A percentile compares a stretch with the other conserved stretches of the same genome.
These are phyloP conservation scores for Citrus glauca DNA, from an alignment of 345 rosid species.

Conservation along the genomic window DNA sequence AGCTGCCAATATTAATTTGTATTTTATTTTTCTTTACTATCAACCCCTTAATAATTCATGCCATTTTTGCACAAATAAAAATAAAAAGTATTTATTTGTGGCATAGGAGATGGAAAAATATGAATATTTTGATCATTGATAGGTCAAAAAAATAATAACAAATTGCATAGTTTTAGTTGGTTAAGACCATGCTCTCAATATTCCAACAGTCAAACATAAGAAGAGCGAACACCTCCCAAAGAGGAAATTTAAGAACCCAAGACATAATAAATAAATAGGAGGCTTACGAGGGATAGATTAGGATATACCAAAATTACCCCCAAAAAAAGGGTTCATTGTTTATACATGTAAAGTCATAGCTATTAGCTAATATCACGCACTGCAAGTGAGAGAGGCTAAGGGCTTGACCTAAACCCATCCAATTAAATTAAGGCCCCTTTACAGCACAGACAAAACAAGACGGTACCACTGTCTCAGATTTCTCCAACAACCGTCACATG, in stretches of 20 bases:
- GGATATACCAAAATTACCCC: not conserved
- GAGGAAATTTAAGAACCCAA: not conserved
- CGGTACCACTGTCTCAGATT: not conserved
- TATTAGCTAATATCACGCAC: constrained; percentile 16
- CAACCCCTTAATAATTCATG: not conserved
- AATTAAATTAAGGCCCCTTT: not conserved
- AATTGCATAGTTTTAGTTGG: not conserved
- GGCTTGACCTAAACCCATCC: not conserved
- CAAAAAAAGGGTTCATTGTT: not conserved
- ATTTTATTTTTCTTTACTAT: no score
- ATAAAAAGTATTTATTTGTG: not conserved
- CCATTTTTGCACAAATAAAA: not conserved
- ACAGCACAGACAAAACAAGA: not conserved
- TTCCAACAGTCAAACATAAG: constrained; percentile 9
- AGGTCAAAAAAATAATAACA: not conserved
- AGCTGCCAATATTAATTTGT: no score
- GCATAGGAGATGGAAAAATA: not conserved
- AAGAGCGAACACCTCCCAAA: not conserved
- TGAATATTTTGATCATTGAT: not conserved
- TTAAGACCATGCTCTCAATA: not conserved
- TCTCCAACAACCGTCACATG: constrained; percentile 13
- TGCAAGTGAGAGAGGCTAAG: constrained; percentile 1
- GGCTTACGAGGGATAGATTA: not conserved
- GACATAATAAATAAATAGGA: not conserved
- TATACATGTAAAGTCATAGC: not conserved